Evolutionary conservation across 2,329 filamentous ascomycete species (phyloP).

Genomic region (Pseudopithomyces maydicus): DNA sequence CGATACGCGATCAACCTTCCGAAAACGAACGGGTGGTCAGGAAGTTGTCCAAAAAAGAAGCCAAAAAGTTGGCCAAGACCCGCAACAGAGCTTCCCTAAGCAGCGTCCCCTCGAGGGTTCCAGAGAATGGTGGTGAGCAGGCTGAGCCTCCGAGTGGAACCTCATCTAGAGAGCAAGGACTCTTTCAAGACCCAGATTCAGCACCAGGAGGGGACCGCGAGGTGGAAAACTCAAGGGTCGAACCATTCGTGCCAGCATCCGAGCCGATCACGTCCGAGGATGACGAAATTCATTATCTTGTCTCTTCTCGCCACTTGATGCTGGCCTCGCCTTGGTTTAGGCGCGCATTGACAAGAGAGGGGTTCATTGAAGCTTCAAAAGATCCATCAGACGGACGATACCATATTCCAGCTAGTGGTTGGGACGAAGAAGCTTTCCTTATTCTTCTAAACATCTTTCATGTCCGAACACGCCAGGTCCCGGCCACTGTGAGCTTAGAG

Average conservation of each 20-base stretch:
- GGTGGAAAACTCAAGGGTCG: not conserved
- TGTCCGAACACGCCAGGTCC: slow-evolving; percentile 41
- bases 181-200: slow-evolving; percentile 1
- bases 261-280: slow-evolving; percentile 1
- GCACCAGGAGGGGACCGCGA: slow-evolving; percentile 1
- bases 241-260: not conserved
- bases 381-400: slow-evolving; percentile 11
- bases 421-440: slow-evolving; percentile 46
- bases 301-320: slow-evolving; percentile 9
- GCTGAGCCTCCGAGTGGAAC: slow-evolving; percentile 5
- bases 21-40: not conserved
- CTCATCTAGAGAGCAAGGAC: slow-evolving; percentile 3
- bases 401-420: slow-evolving; percentile 15
- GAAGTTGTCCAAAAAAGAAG: not conserved
- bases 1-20: slow-evolving; percentile 1
- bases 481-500: slow-evolving; percentile 46
- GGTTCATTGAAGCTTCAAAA: slow-evolving; percentile 2
- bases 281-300: slow-evolving; percentile 9
- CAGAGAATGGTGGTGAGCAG: not conserved
- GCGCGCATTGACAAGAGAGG: not conserved
- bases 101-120: not conserved
- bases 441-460: slow-evolving; percentile 54
- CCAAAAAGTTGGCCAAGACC: not conserved
- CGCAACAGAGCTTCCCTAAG: not conserved
- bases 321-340: slow-evolving; percentile 7